These are phyloP conservation scores for Neonectria coccinea DNA, from an alignment of 2,329 filamentous ascomycete genomes.

Conservation along the genomic window DNA sequence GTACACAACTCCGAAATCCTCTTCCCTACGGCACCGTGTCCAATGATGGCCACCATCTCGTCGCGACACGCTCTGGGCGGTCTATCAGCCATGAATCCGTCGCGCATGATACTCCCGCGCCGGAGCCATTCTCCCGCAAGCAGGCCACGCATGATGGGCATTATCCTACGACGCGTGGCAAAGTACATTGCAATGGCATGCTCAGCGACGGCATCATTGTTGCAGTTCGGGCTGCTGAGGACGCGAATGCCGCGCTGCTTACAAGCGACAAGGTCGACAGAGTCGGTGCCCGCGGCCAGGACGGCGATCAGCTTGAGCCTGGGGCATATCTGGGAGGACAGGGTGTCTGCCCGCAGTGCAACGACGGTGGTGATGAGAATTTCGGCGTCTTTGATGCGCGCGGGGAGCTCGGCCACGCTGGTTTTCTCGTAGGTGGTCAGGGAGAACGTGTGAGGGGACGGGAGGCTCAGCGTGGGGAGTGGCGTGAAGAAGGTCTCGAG, in stretches of 20 bases:
- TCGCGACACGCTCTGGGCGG: too few species aligned
- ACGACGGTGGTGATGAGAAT: not conserved
- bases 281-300: constrained; percentile 9
- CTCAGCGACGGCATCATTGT: constrained; percentile 9
- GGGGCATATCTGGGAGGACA: not conserved
- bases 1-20: too few species aligned
- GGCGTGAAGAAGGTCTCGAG: constrained; percentile 27
- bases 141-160: constrained; percentile 1
- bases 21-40: too few species aligned
- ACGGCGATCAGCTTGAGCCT: constrained; percentile 5
- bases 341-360: constrained; percentile 3
- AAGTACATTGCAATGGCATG: constrained; percentile 14
- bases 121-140: not conserved
- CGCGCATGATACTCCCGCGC: not conserved
- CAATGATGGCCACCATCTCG: too few species aligned
- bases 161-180: not conserved
- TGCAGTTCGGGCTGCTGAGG: constrained; percentile 5
- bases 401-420: not conserved
- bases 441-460: constrained; percentile 20
- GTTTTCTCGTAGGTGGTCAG: constrained; percentile 4
- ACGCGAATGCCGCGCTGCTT: constrained; percentile 3
- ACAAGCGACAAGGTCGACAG: not conserved
- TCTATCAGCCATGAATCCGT: too few species aligned
- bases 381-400: constrained; percentile 14
- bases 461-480: constrained; percentile 20